Evolutionary conservation across 2,329 filamentous ascomycete genomes (phyloP).

Genomic region (Fonsecaea erecta): DNA sequence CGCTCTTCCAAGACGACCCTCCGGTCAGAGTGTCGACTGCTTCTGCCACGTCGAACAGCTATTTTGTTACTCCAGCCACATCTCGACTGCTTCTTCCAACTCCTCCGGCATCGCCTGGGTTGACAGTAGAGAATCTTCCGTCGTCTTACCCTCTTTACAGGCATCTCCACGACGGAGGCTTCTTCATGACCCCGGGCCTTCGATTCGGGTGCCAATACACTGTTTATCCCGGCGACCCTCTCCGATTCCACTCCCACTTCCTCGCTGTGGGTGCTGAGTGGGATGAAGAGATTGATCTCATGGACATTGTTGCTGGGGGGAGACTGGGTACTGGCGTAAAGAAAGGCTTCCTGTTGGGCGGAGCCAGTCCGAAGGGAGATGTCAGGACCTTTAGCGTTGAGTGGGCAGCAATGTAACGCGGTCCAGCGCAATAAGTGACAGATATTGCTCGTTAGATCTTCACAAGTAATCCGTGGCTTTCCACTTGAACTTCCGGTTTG

Average conservation of each 20-base stretch:
- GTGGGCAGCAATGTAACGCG: conserved; percentile 84
- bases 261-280: conserved; percentile 82
- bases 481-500: conserved; percentile 88
- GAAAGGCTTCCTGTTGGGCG: conserved; percentile 89
- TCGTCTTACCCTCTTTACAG: conserved; percentile 75
- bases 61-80: conserved; percentile 55
- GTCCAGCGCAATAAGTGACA: background rate
- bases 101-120: conserved; percentile 36
- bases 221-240: conserved; percentile 91
- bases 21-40: conserved; percentile 7
- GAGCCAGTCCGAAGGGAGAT: conserved; percentile 46
- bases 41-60: conserved; percentile 9
- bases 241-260: conserved; percentile 95
- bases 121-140: conserved; percentile 45
- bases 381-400: conserved; percentile 83
- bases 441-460: conserved; percentile 8
- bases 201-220: conserved; percentile 94
- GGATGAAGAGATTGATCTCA: conserved; percentile 81
- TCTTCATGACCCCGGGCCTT: conserved; percentile 88
- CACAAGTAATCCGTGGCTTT: conserved; percentile 52
- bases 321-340: conserved; percentile 92
- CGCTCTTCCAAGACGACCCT: conserved; percentile 6
- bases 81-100: conserved; percentile 53
- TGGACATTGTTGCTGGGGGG: conserved; percentile 85
- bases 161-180: conserved; percentile 76